A percentile compares a stretch with the other conserved stretches of the same genome.
Evolutionary conservation across 2,329 filamentous ascomycete genomes (phyloP).

Genomic region (Zasmidium cellare): DNA sequence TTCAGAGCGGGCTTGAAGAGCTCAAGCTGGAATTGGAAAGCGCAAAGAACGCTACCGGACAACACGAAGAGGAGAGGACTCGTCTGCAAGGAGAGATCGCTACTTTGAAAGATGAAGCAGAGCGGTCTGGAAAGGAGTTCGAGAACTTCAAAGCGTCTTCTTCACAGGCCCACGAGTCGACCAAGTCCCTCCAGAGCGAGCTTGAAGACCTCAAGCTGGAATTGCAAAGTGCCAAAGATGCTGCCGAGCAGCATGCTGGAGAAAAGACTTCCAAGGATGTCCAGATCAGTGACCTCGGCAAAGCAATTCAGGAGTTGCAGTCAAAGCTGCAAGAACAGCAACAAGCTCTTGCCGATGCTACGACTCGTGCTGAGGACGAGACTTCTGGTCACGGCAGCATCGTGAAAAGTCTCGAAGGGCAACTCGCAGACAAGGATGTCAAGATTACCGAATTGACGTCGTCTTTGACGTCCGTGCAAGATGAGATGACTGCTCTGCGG

Average conservation of each 20-base stretch:
- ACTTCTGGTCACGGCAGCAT: conserved; percentile 10
- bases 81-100: no score
- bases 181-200: background rate
- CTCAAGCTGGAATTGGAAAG: no score
- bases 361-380: conserved; percentile 13
- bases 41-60: no score
- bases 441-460: background rate
- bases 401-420: conserved; percentile 22
- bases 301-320: conserved; percentile 24
- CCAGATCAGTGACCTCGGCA: conserved; percentile 22
- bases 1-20: no score
- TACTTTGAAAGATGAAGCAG: no score
- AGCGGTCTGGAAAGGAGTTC: background rate
- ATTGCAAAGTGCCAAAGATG: conserved; percentile 8
- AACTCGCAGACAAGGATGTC: conserved; percentile 15
- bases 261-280: conserved; percentile 17
- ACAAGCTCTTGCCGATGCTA: conserved; percentile 18
- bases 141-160: background rate
- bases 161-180: background rate
- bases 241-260: conserved; percentile 12
- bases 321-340: conserved; percentile 18
- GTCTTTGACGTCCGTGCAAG: background rate
- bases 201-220: background rate
- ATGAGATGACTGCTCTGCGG: background rate
- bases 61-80: no score